Percentiles rank a stretch among this genome's conserved stretches.
These are phyloP conservation scores for Saccharomyces paradoxus DNA, from an alignment of 805 yeast species.

Conservation along the genomic window DNA sequence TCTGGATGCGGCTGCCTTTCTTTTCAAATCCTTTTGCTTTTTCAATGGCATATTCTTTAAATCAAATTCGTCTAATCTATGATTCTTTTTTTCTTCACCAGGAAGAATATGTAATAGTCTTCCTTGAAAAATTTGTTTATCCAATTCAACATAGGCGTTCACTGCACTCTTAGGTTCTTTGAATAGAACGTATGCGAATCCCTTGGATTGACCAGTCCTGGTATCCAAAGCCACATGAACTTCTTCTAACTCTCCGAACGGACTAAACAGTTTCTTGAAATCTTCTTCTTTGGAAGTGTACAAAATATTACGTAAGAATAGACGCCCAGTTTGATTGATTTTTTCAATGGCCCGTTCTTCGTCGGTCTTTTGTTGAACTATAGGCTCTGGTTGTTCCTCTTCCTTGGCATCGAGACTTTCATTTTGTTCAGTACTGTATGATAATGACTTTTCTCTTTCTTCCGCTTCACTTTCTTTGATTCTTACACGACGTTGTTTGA, in stretches of 20 bases:
- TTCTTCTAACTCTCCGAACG: slow-evolving; percentile 71
- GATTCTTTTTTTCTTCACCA: slow-evolving; percentile 74
- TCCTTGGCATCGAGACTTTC: slow-evolving; percentile 1
- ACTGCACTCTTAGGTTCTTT: slow-evolving; percentile 64
- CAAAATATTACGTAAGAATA: slow-evolving; percentile 79
- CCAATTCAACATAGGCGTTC: slow-evolving; percentile 62
- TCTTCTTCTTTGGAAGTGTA: slow-evolving; percentile 78
- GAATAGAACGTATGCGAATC: slow-evolving; percentile 81
- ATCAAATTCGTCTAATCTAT: slow-evolving; percentile 83
- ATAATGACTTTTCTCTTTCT: slow-evolving; percentile 8
- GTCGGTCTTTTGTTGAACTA: slow-evolving; percentile 25
- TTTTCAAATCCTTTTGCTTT: slow-evolving; percentile 78
- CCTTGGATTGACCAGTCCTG: slow-evolving; percentile 83
- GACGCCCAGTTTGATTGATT: slow-evolving; percentile 64
- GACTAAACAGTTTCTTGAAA: slow-evolving; percentile 52
- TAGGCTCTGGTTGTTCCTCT: slow-evolving; percentile 16
- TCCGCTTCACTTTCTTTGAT: slow-evolving; percentile 44
- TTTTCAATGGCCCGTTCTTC: slow-evolving; percentile 44
- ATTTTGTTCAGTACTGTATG: slow-evolving; percentile 1
- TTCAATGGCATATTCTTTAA: slow-evolving; percentile 84
- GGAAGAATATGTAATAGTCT: slow-evolving; percentile 84
- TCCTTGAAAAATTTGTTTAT: slow-evolving; percentile 89
- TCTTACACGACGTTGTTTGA: slow-evolving; percentile 63
- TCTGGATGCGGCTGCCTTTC: slow-evolving; percentile 76
- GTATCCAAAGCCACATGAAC: slow-evolving; percentile 90